Conservation (phyloP, 75 land plant genomes). For the Cunninghamia lanceolata region DNA sequence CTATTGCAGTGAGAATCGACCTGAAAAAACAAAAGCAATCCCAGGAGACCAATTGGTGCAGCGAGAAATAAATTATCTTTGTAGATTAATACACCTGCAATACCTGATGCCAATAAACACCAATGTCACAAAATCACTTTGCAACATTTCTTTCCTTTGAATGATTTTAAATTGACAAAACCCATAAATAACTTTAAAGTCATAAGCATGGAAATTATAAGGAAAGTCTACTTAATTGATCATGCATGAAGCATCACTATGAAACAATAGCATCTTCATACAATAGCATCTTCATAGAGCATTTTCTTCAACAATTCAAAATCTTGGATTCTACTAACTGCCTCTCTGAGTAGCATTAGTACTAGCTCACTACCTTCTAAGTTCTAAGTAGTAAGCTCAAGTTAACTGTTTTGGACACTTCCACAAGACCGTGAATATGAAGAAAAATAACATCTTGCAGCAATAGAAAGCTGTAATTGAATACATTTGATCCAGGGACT, state of each 20-base stretch:
- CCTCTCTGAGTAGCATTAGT: background rate
- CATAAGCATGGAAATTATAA: background rate
- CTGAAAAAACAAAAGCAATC: slow-evolving; percentile 81
- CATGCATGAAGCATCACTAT: background rate
- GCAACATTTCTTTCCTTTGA: background rate
- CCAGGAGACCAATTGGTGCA: slow-evolving; percentile 82
- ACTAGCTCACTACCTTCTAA: background rate
- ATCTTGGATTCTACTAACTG: background rate
- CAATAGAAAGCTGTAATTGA: too few relatives aligned
- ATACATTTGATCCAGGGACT: too few relatives aligned
- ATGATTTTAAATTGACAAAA: background rate
- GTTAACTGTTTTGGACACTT: background rate
- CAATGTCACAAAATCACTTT: background rate
- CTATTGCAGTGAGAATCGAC: slow-evolving; percentile 23
- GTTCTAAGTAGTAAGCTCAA: background rate
- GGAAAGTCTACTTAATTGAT: background rate
- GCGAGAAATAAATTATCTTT: slow-evolving; percentile 67
- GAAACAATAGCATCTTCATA: slow-evolving; percentile 7
- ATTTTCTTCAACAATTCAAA: background rate
- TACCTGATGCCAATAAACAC: slow-evolving; percentile 35
- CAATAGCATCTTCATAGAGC: slow-evolving; percentile 7
- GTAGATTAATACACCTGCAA: slow-evolving; percentile 75
- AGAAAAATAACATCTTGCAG: too few relatives aligned
- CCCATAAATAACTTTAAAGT: background rate
- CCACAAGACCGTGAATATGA: background rate